Evolutionary conservation across 2,329 filamentous ascomycete genomes (phyloP), one percentile per base, ranked within the genome.

Genomic region (Xylaria multiplex): DNA sequence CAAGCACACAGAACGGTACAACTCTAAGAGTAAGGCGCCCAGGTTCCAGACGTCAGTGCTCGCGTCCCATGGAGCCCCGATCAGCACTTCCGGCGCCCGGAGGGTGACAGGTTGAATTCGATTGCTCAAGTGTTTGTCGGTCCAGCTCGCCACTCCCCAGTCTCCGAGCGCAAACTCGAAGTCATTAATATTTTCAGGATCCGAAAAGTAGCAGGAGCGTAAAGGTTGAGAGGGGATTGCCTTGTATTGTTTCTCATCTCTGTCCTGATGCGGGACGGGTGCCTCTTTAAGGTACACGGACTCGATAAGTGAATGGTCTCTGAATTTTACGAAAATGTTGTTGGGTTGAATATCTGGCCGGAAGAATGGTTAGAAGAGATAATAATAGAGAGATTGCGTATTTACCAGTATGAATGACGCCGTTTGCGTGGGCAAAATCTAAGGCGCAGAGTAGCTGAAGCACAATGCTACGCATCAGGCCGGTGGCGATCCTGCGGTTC

Each of bases 91-190:
- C 16, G 73, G 73, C 6, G 72, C 56, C n/a, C 71, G 70, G 6
- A 75, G 69, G n/a, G 52, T n/a, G n/a, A 70, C 57, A n/a, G 73
- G 73, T 52, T 74, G 72, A 43, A 73, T 71, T 16, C 55, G 43
- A 53, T 69, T 65, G 1, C 43, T 53, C 5, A 72, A 64, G 43
- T 74, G 64, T 3, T 70, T 66, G 42, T 53, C 50, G 7, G 64
- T 50, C 68, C 71, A 75, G 13, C 64, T 66, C 6, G 73, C 53
- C 7, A 70, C 68, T 2, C 69, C 72, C 68, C 69, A 74, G 32
- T 75, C 72, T 19, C 69, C 66, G 11, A 75, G 66, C 24, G 60
- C 66, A 35, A 74, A 53, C n/a, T 71, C 66, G 52, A 75, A 64
- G 14, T 66, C 63, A 3, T 14, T 3, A 9, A 50, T 3, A 24